Conservation (phyloP, 1,139 yeast genomes). For the Blastobotrys capitulatus region DNA sequence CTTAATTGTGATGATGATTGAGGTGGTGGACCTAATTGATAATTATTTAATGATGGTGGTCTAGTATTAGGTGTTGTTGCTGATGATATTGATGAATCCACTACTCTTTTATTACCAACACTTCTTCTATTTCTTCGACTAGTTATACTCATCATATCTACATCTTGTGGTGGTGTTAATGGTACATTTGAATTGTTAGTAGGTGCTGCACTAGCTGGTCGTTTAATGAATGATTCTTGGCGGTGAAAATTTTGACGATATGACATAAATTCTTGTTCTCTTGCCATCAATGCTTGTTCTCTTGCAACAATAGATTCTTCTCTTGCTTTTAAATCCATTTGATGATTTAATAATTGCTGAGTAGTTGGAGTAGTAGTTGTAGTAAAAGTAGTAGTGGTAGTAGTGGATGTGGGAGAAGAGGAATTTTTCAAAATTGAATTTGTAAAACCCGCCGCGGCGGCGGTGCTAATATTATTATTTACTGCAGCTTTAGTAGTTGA, state of each 20-base stretch:
- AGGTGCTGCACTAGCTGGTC: constrained; percentile 10
- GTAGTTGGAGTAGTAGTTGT: background rate
- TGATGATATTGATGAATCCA: background rate
- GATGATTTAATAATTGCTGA: background rate
- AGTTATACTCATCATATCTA: constrained; percentile 28
- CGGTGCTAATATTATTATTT: no score
- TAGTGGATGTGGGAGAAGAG: background rate
- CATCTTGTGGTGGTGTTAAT: constrained; percentile 17
- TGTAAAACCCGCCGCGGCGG: no score
- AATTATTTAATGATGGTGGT: background rate
- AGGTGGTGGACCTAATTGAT: background rate
- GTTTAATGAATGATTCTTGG: constrained; percentile 11
- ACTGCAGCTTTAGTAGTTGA: background rate
- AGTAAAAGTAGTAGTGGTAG: background rate
- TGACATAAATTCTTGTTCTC: constrained; percentile 22
- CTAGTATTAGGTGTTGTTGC: background rate
- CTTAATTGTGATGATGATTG: background rate
- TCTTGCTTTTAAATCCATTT: constrained; percentile 8
- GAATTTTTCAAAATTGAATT: background rate
- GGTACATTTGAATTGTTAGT: background rate
- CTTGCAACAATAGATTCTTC: constrained; percentile 21
- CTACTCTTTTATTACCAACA: background rate
- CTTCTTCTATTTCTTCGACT: constrained; percentile 18
- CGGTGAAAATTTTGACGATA: constrained; percentile 11
- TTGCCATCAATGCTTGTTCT: constrained; percentile 20